phyloP scores from a whole-genome alignment of 805 yeast genomes.

The Yamadazyma akitaensis region DNA sequence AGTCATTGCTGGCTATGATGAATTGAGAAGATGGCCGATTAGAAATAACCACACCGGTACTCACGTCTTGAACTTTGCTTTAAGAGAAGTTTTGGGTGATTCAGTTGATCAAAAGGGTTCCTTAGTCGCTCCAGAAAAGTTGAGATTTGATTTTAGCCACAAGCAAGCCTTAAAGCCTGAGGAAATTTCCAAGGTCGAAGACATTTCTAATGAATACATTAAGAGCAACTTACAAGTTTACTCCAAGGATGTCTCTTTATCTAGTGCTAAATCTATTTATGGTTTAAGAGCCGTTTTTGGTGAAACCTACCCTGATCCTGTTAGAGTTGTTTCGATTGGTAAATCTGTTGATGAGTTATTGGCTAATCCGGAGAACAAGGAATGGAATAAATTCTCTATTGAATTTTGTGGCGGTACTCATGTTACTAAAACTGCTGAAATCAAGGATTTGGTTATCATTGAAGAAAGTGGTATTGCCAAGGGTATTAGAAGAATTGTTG shows the following conservation, averaged over 20 bases:
- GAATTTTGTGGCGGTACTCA: conserved; percentile 99
- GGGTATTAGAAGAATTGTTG: conserved; percentile 97
- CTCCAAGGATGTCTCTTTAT: conserved; percentile 78
- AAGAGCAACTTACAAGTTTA: conserved; percentile 69
- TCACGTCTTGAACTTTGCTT: conserved; percentile 85
- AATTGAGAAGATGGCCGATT: conserved; percentile 91
- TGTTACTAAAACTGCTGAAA: conserved; percentile 87
- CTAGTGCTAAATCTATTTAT: conserved; percentile 65
- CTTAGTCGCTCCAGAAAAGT: conserved; percentile 88
- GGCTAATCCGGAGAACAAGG: conserved; percentile 61
- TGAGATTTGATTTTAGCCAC: conserved; percentile 95
- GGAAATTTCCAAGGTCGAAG: conserved; percentile 76
- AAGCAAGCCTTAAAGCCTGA: conserved; percentile 73
- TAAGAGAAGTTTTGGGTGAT: conserved; percentile 82
- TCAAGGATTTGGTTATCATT: conserved; percentile 80
- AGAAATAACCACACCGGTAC: conserved; percentile 99
- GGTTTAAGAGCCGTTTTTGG: conserved; percentile 98
- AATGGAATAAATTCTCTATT: conserved; percentile 77
- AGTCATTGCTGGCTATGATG: conserved; percentile 86
- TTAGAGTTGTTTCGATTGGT: conserved; percentile 95
- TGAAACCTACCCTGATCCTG: conserved; percentile 98
- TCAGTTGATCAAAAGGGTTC: conserved; percentile 96
- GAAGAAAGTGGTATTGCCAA: conserved; percentile 98
- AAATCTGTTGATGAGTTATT: conserved; percentile 80
- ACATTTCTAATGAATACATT: conserved; percentile 67